A percentile compares a stretch with the other conserved stretches of the same genome.
Conservation (phyloP, 495 filamentous ascomycete species). For the Clavariopsis aquatica region DNA sequence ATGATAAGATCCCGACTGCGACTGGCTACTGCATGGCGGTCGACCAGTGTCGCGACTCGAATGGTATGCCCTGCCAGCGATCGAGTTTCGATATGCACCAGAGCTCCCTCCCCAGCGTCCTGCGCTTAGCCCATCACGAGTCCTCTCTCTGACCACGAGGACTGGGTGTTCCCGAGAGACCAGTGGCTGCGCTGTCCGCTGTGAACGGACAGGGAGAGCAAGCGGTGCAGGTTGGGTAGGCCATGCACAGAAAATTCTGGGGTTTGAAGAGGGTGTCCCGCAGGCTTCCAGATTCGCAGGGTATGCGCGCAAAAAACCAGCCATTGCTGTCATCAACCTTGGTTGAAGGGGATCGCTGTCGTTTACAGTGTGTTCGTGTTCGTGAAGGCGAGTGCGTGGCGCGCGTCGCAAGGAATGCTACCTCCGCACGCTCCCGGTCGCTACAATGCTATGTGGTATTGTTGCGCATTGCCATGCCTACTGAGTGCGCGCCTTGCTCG, state of each 20-base stretch:
- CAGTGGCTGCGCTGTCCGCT: too few species aligned
- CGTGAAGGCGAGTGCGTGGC: background rate
- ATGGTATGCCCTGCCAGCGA: background rate
- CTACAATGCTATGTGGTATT: background rate
- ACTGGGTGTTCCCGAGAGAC: background rate
- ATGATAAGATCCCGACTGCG: conserved; percentile 21
- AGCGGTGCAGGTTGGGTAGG: background rate
- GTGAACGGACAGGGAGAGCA: background rate
- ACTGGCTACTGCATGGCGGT: conserved; percentile 11
- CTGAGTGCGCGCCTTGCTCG: background rate
- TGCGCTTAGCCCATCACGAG: conserved; percentile 1
- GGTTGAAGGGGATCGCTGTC: background rate
- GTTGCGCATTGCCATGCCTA: background rate
- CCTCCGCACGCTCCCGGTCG: background rate
- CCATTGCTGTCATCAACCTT: background rate
- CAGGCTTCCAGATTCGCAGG: background rate
- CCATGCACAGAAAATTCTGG: background rate
- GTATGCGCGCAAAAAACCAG: background rate
- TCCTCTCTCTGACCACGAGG: background rate
- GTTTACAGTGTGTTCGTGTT: background rate
- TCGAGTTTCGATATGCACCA: background rate
- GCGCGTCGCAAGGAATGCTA: background rate
- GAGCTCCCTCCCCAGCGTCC: background rate
- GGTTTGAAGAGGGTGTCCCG: conserved; percentile 2
- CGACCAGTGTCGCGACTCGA: conserved; percentile 10